These are phyloP conservation scores for Colletotrichum simmondsii DNA, from an alignment of 2,329 filamentous ascomycete species.

Conservation along the genomic window DNA sequence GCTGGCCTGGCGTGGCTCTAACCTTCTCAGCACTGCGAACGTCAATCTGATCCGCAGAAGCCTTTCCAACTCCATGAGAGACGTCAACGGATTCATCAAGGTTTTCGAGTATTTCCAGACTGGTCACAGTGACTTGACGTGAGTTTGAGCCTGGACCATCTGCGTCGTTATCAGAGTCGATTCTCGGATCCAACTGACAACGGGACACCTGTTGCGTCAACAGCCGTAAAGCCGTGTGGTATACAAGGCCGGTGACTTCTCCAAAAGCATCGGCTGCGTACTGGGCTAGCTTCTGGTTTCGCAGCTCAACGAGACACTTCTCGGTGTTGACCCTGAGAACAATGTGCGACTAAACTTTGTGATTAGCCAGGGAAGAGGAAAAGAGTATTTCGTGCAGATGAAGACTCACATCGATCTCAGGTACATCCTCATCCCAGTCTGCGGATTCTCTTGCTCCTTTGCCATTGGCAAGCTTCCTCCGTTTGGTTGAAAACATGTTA, in stretches of 20 bases:
- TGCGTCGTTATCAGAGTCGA: conserved; percentile 55
- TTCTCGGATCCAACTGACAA: conserved; percentile 70
- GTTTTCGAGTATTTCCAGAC: conserved; percentile 65
- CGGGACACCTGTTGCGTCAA: conserved; percentile 76
- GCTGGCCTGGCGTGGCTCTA: conserved; percentile 42
- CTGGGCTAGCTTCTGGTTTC: conserved; percentile 81
- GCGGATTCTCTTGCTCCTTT: conserved; percentile 46
- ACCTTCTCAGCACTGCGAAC: conserved; percentile 61
- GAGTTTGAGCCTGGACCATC: conserved; percentile 37
- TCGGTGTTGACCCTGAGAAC: conserved; percentile 86
- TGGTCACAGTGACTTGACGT: conserved; percentile 56
- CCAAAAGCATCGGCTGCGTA: conserved; percentile 78
- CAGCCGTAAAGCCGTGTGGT: conserved; percentile 76
- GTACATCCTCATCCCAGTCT: conserved; percentile 52
- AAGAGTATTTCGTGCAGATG: not conserved
- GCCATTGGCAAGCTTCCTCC: conserved; percentile 65
- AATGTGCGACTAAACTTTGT: conserved; percentile 69
- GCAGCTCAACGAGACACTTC: conserved; percentile 84
- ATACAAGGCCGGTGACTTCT: conserved; percentile 80
- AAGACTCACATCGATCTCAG: conserved; percentile 64
- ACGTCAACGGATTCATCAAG: conserved; percentile 65
- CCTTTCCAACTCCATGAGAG: conserved; percentile 67
- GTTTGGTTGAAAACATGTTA: conserved; percentile 56
- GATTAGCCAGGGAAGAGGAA: conserved; percentile 39
- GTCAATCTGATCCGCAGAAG: conserved; percentile 58